phyloP scores from a whole-genome alignment of 768 basidiomycete species.

The Crepidotus variabilis region DNA sequence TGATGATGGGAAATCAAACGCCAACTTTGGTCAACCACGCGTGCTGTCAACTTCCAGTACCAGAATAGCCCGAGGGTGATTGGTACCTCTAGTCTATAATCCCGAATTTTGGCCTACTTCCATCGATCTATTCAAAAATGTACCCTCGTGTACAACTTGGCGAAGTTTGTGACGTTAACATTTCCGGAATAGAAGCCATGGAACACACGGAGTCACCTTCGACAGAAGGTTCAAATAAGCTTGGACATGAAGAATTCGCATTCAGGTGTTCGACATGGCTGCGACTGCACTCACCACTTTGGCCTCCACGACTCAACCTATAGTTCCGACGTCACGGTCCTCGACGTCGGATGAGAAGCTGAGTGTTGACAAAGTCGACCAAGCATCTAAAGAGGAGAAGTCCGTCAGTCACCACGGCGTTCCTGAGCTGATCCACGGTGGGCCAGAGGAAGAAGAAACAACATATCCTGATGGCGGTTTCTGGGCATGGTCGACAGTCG shows the following conservation, averaged over 20 bases:
- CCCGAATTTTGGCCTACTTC: neutral
- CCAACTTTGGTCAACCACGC: neutral
- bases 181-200: neutral
- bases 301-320: neutral
- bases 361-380: neutral
- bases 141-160: neutral
- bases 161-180: too few species aligned
- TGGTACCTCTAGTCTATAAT: neutral
- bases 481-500: slow-evolving; percentile 34
- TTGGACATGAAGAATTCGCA: neutral
- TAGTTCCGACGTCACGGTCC: neutral
- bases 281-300: neutral
- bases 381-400: neutral
- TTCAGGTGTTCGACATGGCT: neutral
- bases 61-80: neutral
- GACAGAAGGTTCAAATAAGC: neutral
- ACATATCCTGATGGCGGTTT: slow-evolving; percentile 35
- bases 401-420: neutral
- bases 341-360: neutral
- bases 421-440: neutral
- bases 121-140: neutral
- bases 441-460: neutral
- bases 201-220: too few species aligned
- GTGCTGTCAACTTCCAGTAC: neutral
- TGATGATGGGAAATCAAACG: neutral